Conservation (phyloP, 2,329 filamentous ascomycete species). For the Leptographium flavum region DNA sequence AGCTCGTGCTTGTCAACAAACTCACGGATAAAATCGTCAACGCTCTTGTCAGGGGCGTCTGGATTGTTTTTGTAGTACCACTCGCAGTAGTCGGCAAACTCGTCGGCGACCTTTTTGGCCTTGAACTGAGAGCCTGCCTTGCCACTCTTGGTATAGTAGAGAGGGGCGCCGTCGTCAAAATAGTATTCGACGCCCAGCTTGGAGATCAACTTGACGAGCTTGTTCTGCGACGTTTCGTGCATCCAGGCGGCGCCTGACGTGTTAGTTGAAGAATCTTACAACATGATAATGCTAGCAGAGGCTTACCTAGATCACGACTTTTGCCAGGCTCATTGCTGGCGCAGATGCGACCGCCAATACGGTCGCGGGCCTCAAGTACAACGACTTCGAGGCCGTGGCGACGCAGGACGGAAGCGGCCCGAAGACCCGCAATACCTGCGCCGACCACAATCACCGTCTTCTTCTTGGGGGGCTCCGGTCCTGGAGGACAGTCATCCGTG, state of each 20-base stretch:
- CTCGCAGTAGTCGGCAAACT: conserved; percentile 3
- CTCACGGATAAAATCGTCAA: not conserved
- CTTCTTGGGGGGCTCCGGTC: not conserved
- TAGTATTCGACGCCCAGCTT: not conserved
- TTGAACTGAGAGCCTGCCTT: conserved; percentile 2
- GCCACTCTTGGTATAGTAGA: not conserved
- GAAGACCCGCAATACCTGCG: conserved; percentile 40
- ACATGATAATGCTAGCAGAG: too few species aligned
- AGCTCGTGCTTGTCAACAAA: conserved; percentile 1
- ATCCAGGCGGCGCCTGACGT: conserved; percentile 1
- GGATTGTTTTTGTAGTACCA: not conserved
- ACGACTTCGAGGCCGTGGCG: conserved; percentile 38
- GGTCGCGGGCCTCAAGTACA: conserved; percentile 39
- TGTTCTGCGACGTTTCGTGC: conserved; percentile 2
- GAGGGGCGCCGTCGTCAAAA: conserved; percentile 1
- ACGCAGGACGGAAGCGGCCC: conserved; percentile 39
- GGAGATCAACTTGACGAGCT: not conserved
- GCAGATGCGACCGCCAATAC: conserved; percentile 35
- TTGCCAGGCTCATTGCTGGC: not conserved
- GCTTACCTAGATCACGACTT: not conserved
- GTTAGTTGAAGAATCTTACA: not conserved
- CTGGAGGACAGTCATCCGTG: conserved; percentile 1
- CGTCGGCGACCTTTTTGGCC: conserved; percentile 3
- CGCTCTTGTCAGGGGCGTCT: not conserved
- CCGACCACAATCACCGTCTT: conserved; percentile 27